phyloP scores from a whole-genome alignment of 257 asterid genomes.

The Rubia yunnanensis region DNA sequence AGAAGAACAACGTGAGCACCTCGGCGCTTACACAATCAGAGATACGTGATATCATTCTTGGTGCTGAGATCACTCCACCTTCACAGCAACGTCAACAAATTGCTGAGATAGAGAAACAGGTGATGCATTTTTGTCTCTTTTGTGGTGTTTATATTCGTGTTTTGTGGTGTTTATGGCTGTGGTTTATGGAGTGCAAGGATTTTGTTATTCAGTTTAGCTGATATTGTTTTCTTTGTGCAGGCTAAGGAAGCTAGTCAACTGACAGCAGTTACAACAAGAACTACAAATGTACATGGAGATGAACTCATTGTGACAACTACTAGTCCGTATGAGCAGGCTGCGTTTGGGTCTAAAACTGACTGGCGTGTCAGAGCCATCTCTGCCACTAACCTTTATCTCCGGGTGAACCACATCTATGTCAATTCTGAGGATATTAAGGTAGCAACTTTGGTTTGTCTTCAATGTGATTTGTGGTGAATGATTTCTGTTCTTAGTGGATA shows the following conservation, averaged over 20 bases:
- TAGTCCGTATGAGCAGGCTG: constrained; percentile 91
- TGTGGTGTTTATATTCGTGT: neutral
- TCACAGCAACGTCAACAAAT: constrained; percentile 96
- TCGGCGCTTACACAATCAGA: constrained; percentile 92
- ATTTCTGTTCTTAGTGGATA: too few relatives aligned
- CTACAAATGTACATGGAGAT: constrained; percentile 93
- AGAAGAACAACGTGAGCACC: constrained; percentile 96
- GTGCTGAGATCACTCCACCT: constrained; percentile 98
- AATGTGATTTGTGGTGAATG: neutral
- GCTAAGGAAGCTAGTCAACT: constrained; percentile 93
- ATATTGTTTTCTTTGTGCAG: constrained; percentile 18
- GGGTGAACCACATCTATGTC: constrained; percentile 94
- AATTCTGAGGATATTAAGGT: constrained; percentile 99
- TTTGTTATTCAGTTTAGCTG: neutral
- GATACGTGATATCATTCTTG: constrained; percentile 97
- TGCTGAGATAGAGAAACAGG: constrained; percentile 98
- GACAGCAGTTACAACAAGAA: constrained; percentile 92
- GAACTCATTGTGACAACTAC: constrained; percentile 87
- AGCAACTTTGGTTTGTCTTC: constrained; percentile 1
- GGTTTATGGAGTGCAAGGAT: neutral
- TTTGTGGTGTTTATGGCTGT: neutral
- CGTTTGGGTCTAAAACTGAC: constrained; percentile 86
- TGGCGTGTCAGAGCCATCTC: constrained; percentile 99
- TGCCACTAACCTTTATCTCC: constrained; percentile 91
- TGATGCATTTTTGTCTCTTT: constrained; percentile 9